phyloP scores from a whole-genome alignment of 495 filamentous ascomycete genomes.

The Polyplosphaeria fusca region DNA sequence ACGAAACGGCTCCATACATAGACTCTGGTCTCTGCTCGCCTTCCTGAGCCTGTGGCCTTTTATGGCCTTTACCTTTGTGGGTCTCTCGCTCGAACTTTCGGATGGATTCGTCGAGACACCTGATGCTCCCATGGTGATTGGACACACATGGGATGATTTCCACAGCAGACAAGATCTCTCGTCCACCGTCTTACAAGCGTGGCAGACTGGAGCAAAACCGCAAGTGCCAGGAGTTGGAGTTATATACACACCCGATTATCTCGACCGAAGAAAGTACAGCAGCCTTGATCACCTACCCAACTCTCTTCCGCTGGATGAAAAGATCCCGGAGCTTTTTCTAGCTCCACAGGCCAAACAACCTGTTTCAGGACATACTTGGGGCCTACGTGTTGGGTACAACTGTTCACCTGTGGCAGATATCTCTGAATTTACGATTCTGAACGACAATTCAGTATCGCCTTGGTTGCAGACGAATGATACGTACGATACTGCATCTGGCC shows the following conservation, averaged over 20 bases:
- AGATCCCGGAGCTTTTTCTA: background rate
- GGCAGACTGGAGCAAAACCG: background rate
- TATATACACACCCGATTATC: background rate
- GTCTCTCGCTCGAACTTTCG: background rate
- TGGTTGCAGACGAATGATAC: background rate
- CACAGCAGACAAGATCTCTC: background rate
- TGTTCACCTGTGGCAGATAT: background rate
- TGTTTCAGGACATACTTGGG: background rate
- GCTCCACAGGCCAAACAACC: background rate
- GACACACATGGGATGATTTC: background rate
- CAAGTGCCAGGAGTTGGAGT: background rate
- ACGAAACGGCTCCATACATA: background rate
- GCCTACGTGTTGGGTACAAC: background rate
- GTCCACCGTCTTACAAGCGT: background rate
- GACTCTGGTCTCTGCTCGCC: background rate
- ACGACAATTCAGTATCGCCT: background rate
- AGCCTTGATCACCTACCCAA: background rate
- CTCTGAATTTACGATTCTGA: background rate
- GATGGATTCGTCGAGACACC: background rate
- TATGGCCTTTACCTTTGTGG: background rate
- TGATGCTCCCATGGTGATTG: background rate
- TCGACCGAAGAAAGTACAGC: background rate
- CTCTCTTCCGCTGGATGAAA: background rate
- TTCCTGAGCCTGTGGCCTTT: background rate
- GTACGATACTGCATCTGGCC: background rate